Conservation (phyloP, 306 rosid species). For the Lathyrus tuberosus region DNA sequence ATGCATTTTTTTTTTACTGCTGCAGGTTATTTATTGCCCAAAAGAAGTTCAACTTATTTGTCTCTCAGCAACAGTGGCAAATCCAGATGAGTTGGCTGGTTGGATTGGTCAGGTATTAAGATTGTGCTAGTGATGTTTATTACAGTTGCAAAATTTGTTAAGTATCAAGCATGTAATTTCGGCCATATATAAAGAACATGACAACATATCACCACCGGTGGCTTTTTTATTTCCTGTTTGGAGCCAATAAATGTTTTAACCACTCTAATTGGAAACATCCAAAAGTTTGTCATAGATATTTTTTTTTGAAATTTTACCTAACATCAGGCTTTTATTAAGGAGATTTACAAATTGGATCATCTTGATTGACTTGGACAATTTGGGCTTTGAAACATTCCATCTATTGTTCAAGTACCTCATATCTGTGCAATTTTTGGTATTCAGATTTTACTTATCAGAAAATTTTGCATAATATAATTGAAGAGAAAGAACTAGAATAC, state of each 20-base stretch:
- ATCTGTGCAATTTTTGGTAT: constrained; percentile 9
- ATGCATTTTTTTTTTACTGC: constrained; percentile 14
- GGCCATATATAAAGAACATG: constrained; percentile 12
- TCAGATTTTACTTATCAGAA: constrained; percentile 7
- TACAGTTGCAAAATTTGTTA: constrained; percentile 11
- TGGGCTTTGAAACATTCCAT: constrained; percentile 30
- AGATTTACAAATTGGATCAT: constrained; percentile 32
- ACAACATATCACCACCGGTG: constrained; percentile 15
- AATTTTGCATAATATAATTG: background rate
- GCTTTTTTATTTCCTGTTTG: background rate
- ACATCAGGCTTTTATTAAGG: constrained; percentile 5
- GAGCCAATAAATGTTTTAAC: background rate
- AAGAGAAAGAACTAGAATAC: constrained; percentile 28
- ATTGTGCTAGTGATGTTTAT: constrained; percentile 30
- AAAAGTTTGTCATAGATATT: background rate
- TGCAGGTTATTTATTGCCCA: constrained; percentile 88
- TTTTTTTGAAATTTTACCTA: constrained; percentile 8
- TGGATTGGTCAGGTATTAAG: constrained; percentile 94
- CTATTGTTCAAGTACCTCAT: constrained; percentile 19
- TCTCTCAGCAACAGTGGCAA: constrained; percentile 88
- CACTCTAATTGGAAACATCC: constrained; percentile 24
- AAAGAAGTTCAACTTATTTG: constrained; percentile 88
- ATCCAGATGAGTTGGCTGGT: constrained; percentile 96
- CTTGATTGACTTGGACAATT: constrained; percentile 34
- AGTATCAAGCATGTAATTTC: background rate